Evolutionary conservation across 306 rosid genomes (phyloP).

Genomic region (Cicer yamashitae): DNA sequence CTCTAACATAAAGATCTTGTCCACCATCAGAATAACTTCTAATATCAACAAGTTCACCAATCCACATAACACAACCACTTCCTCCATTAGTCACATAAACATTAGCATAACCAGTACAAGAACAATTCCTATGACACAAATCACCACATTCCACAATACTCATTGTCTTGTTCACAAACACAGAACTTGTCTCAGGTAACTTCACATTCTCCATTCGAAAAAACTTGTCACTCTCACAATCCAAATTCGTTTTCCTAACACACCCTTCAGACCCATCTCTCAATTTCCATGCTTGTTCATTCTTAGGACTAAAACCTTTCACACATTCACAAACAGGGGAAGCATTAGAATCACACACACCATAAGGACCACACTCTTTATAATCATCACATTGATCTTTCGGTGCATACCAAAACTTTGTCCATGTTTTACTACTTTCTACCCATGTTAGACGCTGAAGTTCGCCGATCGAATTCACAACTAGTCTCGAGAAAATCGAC

Average conservation of each 20-base stretch:
- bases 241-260: constrained; percentile 55
- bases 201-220: constrained; percentile 50
- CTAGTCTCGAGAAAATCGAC: constrained; percentile 52
- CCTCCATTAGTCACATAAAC: constrained; percentile 53
- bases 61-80: constrained; percentile 71
- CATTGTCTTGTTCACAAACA: constrained; percentile 56
- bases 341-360: constrained; percentile 62
- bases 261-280: constrained; percentile 88
- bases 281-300: constrained; percentile 62
- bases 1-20: constrained; percentile 61
- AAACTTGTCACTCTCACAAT: constrained; percentile 59
- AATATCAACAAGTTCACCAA: constrained; percentile 53
- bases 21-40: constrained; percentile 61
- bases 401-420: constrained; percentile 62
- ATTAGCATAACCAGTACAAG: constrained; percentile 66
- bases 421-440: constrained; percentile 53
- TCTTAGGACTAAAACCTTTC: constrained; percentile 66
- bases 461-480: constrained; percentile 42
- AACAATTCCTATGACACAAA: constrained; percentile 60
- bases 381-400: constrained; percentile 70
- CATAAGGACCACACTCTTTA: constrained; percentile 64
- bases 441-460: constrained; percentile 61
- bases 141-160: constrained; percentile 48
- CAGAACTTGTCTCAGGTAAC: constrained; percentile 65
- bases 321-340: constrained; percentile 72